phyloP scores from a whole-genome alignment of 108 stramenopile species.

The Nitzschia putrida region DNA sequence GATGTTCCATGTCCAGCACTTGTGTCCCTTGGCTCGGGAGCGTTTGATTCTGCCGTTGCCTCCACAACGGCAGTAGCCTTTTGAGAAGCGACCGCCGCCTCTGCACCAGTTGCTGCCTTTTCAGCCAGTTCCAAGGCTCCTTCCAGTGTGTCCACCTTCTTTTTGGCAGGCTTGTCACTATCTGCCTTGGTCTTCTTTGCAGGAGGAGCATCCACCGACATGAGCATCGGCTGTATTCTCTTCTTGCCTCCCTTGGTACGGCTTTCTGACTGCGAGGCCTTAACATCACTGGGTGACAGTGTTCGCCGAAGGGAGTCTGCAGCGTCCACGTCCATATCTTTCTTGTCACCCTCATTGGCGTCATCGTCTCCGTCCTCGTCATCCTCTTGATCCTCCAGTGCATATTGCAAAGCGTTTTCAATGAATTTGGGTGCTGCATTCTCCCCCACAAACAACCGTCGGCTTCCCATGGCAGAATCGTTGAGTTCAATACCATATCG shows the following conservation, averaged over 20 bases:
- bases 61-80: conserved; percentile 3
- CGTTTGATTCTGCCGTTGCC: conserved; percentile 3
- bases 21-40: conserved; percentile 11
- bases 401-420: conserved; percentile 80
- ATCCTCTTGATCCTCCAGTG: conserved; percentile 60
- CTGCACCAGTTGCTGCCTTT: conserved; percentile 44
- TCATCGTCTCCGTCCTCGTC: conserved; percentile 25
- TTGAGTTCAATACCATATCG: conserved; percentile 79
- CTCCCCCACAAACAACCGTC: conserved; percentile 64
- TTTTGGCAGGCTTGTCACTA: conserved; percentile 15
- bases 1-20: not conserved
- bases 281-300: conserved; percentile 24
- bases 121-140: conserved; percentile 61
- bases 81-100: conserved; percentile 20
- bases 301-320: conserved; percentile 9
- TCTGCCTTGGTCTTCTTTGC: conserved; percentile 11
- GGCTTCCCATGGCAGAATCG: conserved; percentile 26
- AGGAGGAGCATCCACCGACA: conserved; percentile 33
- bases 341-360: not conserved
- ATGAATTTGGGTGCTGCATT: conserved; percentile 73
- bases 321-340: conserved; percentile 14
- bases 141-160: conserved; percentile 52
- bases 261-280: conserved; percentile 25
- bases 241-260: conserved; percentile 62
- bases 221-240: conserved; percentile 59